Evolutionary conservation across 2,329 filamentous ascomycete species (phyloP), one percentile per base, ranked within the genome.

Genomic region (Tolypocladium endophyticum): DNA sequence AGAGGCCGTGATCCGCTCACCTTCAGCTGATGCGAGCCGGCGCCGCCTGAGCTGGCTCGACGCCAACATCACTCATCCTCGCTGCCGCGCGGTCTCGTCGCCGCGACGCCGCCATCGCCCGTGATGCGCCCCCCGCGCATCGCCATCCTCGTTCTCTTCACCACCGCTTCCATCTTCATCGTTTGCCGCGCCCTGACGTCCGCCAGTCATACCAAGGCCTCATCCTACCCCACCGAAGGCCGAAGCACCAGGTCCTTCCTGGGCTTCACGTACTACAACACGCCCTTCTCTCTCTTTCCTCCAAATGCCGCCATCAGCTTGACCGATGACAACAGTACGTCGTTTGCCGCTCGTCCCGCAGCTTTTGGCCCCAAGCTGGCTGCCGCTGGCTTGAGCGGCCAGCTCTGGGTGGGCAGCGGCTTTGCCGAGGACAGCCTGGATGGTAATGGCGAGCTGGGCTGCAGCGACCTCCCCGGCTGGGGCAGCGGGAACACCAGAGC

Each of bases 301-400:
- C 92, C 92, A 4, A 96, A 94, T 64, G 94, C 94, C 55, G 89
- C 95, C 68, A 97, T 99, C 71, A 96, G 90, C 73, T 82, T 99
- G 62, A 96, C 92, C 69, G 92, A 97, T 74, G 94, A 99, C 75
- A 99, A 99, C 74, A 96, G 91, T 66, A 99, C 94, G 16, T 96
- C 95, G 66, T 99, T 99, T 76, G 81, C 96, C 59, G 92, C 94
- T 52, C 83, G 94, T 56, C 94, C 94, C 61, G 94, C 94, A 58
- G 92, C 91, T 45, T 99, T 97, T 75, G 94, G 94, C 0, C 91
- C 94, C 5, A 77, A 83, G 45, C 77, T 99, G 45, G 89, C 89
- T 0, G 73, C 79, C 16, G 85, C 83, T 60, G 93, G 94, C 33
- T 76, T 97, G 64, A 96, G 90, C 69, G 92, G 92, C 20, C 89